Base-by-base conservation (phyloP, 768 basidiomycete species). In the Saitozyma sp. region DNA sequence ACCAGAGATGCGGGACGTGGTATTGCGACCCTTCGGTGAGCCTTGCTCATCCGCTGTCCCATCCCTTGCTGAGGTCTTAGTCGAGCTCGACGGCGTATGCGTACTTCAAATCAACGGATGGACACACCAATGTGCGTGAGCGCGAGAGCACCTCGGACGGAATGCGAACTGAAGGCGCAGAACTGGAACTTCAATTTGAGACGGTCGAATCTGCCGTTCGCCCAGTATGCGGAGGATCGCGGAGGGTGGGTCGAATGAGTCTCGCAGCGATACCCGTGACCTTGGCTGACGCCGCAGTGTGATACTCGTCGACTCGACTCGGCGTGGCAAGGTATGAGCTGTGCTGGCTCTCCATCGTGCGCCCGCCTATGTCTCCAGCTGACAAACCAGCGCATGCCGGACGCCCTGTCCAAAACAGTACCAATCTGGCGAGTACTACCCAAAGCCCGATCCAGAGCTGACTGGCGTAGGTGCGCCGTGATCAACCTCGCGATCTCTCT, bases 31-130 rank as follows among this genome's bases (percentile, higher is more conserved):
- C 92, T 17, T 62, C 69, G 8, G 84, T 87, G 59, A 13, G 69
- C 69, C 38, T 42, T 46, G 17, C 45, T 56, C 13, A 46, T 20
- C 13, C 37, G 29, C 29, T 29, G 29, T 29, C 5, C 29, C 2
- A 3, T 43, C 48, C 29, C 7, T 38, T 43, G 41, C 59, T 56
- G 46, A 53, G 40, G n/a, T 2, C 45, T 3, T 51, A 70, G 64
- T 59, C 68, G 16, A 64, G 58, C 61, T 63, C 62, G 43, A 64
- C 57, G 56, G 61, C 59, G 16, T 73, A 67, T 59, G 91, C 87
- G 14, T 97, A 92, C 82, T 97, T 90, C 84, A 95, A 95, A 73
- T 92, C 91, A 0, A 93, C 90, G 0, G 91, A 94, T 69, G 92
- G 92, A 0, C 92, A 94, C 71, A 87, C 84, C 63, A 84, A 64